Base-by-base conservation (phyloP, 768 basidiomycete species). In the Stropharia rugosoannulata region DNA sequence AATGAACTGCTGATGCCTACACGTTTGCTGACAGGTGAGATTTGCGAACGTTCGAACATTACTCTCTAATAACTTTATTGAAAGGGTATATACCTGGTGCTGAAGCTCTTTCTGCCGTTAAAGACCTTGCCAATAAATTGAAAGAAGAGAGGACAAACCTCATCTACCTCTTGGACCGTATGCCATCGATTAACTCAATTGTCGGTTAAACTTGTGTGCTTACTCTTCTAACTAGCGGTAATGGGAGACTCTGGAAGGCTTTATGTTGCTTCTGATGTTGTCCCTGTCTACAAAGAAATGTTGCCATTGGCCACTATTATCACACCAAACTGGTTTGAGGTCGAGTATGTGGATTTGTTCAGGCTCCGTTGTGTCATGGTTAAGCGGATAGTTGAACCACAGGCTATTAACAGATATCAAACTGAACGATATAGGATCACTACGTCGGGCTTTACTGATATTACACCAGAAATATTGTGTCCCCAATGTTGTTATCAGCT, bases 261-360 rank as follows among this genome's bases (percentile, higher is more conserved):
- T 12, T 99, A 99, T 63, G 95, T 98, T 18, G 83, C 94, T 4
- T 77, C 87, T 18, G 86, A 92, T 58, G 93, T 95, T 8, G 76
- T 98, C 56, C 93, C 94, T 1, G 80, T 93, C 38, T 98, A 99
- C 75, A 83, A 86, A 44, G 73, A 79, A 40, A 82, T 95, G 73
- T 76, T 96, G 1, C 77, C 84, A n/a, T 73, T 85, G n/a, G 89
- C 97, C 2, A 91, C 91, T 0, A 86, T 98, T 46, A 98, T 98
- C 60, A 94, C 97, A 0, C 97, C 97, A 0, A 99, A 99, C 67
- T 97, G 95, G 84, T 99, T 95, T 63, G 97, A 99, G 75, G 90
- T 89, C 58, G 96, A 98, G 94, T 95, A 67, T 69, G 86, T 55
- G 16, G 18, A 40, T 29, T 70, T 12, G 40, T 43, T 19, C 52